These are phyloP conservation scores for Rhynchospora pubera DNA, from an alignment of 176 grass and related monocot species.

Conservation along the genomic window DNA sequence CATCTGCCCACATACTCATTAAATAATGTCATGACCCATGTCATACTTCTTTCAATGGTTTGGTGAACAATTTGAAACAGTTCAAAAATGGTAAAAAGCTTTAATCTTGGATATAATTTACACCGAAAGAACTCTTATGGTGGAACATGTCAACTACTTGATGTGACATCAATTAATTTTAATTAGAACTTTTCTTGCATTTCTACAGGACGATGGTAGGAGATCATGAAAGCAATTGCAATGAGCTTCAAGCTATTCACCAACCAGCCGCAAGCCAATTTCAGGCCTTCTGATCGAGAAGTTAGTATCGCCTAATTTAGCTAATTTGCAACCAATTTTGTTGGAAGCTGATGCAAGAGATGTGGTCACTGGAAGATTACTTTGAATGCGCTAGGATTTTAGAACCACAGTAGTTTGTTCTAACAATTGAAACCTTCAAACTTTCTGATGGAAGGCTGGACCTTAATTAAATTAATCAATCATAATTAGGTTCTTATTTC, in stretches of 20 bases:
- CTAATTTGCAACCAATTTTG: constrained; percentile 1
- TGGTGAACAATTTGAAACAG: constrained; percentile 5
- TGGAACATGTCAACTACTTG: constrained; percentile 14
- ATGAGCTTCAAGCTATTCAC: constrained; percentile 38
- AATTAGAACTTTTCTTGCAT: constrained; percentile 16
- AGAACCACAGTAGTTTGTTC: neutral
- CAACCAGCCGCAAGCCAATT: constrained; percentile 48
- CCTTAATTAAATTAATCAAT: constrained; percentile 12
- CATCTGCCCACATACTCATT: neutral
- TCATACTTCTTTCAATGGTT: constrained; percentile 14
- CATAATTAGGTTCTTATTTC: neutral
- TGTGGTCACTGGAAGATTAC: constrained; percentile 21
- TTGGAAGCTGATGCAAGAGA: constrained; percentile 28
- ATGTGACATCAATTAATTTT: neutral
- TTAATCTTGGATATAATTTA: constrained; percentile 13
- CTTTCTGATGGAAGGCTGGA: neutral
- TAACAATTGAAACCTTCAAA: constrained; percentile 19
- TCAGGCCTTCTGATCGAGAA: constrained; percentile 49
- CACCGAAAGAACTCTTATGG: neutral
- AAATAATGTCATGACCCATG: constrained; percentile 25
- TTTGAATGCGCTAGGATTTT: constrained; percentile 28
- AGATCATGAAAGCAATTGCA: constrained; percentile 48
- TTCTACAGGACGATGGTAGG: constrained; percentile 39
- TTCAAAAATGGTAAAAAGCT: neutral
- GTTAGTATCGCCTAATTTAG: constrained; percentile 32